Evolutionary conservation across 148 eudicot genomes (phyloP), one percentile per base, ranked within the genome.

Genomic region (Drosera capensis): DNA sequence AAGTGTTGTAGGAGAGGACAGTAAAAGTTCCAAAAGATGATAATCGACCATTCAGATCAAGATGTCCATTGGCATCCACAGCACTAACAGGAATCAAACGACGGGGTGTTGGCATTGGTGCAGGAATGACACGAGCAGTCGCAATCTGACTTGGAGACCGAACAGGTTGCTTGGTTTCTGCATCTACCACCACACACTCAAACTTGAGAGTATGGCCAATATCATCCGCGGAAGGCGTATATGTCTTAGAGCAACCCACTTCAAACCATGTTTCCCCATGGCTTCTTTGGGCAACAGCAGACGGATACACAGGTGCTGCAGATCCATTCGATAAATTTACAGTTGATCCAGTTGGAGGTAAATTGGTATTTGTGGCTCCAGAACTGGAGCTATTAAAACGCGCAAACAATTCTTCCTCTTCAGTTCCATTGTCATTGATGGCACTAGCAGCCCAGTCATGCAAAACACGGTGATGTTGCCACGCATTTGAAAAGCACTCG

Each of bases 391-490:
- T 78, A 40, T 71, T 77, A 48, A 75, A 73, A 28, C 99, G 85
- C 16, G 88, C 99, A 66, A 73, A 84, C 44, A 73, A 8, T 51
- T 90, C 99, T 18, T 90, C 99, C 43, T 90, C 99, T 64, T 90
- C 97, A 14, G 73, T 63, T 49, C 80, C 93, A 68, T 90, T 90
- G 56, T 85, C 94, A 64, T 66, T 85, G 14, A 74, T 69, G 20
- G 99, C 80, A 74, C 77, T 85, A 46, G 94, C 86, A 48, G 97
- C 99, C 59, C 95, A 95, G 40, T 92, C 99, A 68, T 92, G 99
- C 40, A 92, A 62, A 62, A 61, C 86, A 50, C 99, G 95, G 46
- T 92, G 99, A 67, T 92, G 99, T 59, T 85, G 95, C 99, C 99
- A 92, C 14, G 99, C 95, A 72, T 92, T 88, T 2, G 82, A 81